phyloP scores from a whole-genome alignment of 495 filamentous ascomycete species.

The Aspergillus bertholletiae region DNA sequence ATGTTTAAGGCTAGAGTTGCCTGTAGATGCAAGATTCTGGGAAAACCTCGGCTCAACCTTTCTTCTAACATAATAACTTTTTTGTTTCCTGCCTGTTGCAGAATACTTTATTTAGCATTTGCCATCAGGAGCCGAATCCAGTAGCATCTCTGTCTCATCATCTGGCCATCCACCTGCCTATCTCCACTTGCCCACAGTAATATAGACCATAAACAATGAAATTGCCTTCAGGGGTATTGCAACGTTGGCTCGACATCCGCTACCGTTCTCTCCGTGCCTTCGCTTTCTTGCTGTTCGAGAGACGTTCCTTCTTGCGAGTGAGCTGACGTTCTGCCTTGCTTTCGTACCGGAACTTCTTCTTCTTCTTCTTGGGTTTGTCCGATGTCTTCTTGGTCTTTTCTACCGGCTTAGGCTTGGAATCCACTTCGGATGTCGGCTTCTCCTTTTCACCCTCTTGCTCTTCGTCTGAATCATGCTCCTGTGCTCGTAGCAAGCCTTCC shows the following conservation, averaged over 20 bases:
- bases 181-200: slow-evolving; percentile 13
- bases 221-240: slow-evolving; percentile 2
- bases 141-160: slow-evolving; percentile 14
- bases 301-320: slow-evolving; percentile 62
- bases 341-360: slow-evolving; percentile 90
- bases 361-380: slow-evolving; percentile 66
- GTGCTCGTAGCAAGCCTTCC: slow-evolving; percentile 59
- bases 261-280: slow-evolving; percentile 37
- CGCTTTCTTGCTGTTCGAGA: slow-evolving; percentile 51
- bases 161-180: slow-evolving; percentile 11
- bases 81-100: slow-evolving; percentile 24
- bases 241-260: slow-evolving; percentile 1
- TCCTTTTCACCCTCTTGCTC: slow-evolving; percentile 26
- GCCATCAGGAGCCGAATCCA: slow-evolving; percentile 23
- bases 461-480: slow-evolving; percentile 45
- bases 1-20: slow-evolving; percentile 59
- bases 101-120: slow-evolving; percentile 20
- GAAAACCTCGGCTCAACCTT: slow-evolving; percentile 30
- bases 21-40: slow-evolving; percentile 27
- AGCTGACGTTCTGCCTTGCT: slow-evolving; percentile 74
- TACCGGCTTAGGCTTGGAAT: slow-evolving; percentile 22
- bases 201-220: slow-evolving; percentile 15
- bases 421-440: slow-evolving; percentile 25
- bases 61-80: slow-evolving; percentile 25
- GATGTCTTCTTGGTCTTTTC: slow-evolving; percentile 51